A percentile compares a stretch with the other conserved stretches of the same genome.
Evolutionary conservation across 148 eudicot species (phyloP).

Genomic region (Chenopodium berlandieri): DNA sequence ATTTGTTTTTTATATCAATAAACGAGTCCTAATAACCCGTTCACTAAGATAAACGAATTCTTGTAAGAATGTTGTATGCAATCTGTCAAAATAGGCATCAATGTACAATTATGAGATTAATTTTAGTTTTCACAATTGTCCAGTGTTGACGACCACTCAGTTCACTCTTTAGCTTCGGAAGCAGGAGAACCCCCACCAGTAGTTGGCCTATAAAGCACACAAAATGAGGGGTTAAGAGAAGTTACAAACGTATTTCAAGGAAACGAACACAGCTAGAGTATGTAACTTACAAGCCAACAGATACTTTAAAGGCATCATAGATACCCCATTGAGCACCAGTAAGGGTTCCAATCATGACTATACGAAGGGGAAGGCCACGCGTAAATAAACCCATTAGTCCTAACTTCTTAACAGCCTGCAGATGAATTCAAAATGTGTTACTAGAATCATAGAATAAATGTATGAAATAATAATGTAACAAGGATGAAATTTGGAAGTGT

Average conservation of each 20-base stretch:
- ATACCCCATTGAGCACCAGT: slow-evolving; percentile 80
- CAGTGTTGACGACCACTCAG: neutral
- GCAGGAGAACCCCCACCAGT: slow-evolving; percentile 27
- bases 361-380: slow-evolving; percentile 80
- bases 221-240: neutral
- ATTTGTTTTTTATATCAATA: neutral
- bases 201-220: slow-evolving; percentile 30
- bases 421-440: neutral
- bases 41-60: neutral
- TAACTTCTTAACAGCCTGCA: slow-evolving; percentile 68
- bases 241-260: neutral
- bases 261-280: neutral
- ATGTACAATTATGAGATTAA: neutral
- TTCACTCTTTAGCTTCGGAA: slow-evolving; percentile 11
- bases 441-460: no score
- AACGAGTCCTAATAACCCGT: neutral
- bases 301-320: slow-evolving; percentile 73
- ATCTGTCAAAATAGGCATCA: neutral
- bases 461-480: neutral
- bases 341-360: slow-evolving; percentile 74
- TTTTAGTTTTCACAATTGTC: neutral
- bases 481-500: neutral
- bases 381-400: slow-evolving; percentile 65
- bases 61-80: neutral
- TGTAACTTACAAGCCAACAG: slow-evolving; percentile 69